A percentile compares a stretch with the other conserved stretches of the same genome.
These are phyloP conservation scores for Spiraea crenata DNA, from an alignment of 331 rosid genomes.

Conservation along the genomic window DNA sequence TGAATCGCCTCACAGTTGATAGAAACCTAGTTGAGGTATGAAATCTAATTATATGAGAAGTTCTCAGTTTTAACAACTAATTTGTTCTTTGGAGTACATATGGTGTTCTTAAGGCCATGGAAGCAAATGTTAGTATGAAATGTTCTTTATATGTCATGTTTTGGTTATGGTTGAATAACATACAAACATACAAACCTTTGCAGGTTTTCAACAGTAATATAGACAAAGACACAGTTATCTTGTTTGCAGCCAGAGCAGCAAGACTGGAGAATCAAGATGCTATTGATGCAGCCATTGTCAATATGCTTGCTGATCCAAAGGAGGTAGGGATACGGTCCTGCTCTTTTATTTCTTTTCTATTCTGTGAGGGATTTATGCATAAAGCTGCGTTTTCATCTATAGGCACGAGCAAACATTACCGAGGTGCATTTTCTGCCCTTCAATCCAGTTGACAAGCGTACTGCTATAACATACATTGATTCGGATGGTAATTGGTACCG, in stretches of 20 bases:
- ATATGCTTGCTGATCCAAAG: slow-evolving; percentile 81
- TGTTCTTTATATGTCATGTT: slow-evolving; percentile 1
- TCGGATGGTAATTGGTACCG: slow-evolving; percentile 69
- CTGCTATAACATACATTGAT: slow-evolving; percentile 76
- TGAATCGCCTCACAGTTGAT: slow-evolving; percentile 79
- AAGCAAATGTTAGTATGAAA: background rate
- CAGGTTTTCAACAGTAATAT: slow-evolving; percentile 67
- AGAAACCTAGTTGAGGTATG: slow-evolving; percentile 64
- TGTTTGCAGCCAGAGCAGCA: slow-evolving; percentile 85
- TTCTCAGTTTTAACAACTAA: background rate
- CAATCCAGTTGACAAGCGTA: slow-evolving; percentile 90
- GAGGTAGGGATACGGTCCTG: slow-evolving; percentile 46
- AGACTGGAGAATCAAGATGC: slow-evolving; percentile 87
- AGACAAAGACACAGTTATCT: slow-evolving; percentile 64
- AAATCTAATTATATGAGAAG: slow-evolving; percentile 10
- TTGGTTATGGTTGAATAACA: slow-evolving; percentile 11
- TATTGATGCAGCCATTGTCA: slow-evolving; percentile 67
- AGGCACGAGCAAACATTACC: slow-evolving; percentile 77
- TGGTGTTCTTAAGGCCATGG: no score
- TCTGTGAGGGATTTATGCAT: slow-evolving; percentile 20
- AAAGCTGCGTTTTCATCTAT: slow-evolving; percentile 10
- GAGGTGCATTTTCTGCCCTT: slow-evolving; percentile 89
- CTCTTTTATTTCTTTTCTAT: slow-evolving; percentile 12
- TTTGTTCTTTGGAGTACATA: slow-evolving; percentile 1
- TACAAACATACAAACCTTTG: slow-evolving; percentile 7